These are phyloP conservation scores for Malus domestica DNA, from an alignment of 306 rosid species.

Conservation along the genomic window ASM211411v1 NC_041792.1:5256501-5257000, in stretches of 20 bases:
- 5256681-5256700: slow-evolving; percentile 57
- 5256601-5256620: slow-evolving; percentile 95
- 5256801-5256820: not conserved
- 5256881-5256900: not conserved
- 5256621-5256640: slow-evolving; percentile 89
- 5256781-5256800: not conserved
- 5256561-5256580: slow-evolving; percentile 95
- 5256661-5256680: slow-evolving; percentile 59
- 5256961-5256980: not conserved
- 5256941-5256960: not conserved
- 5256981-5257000: slow-evolving; percentile 67
- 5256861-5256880: not conserved
- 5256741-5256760: not conserved
- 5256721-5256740: not conserved
- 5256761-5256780: not conserved
- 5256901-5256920: slow-evolving; percentile 4
- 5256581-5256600: slow-evolving; percentile 99
- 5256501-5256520: slow-evolving; percentile 97
- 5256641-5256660: slow-evolving; percentile 70
- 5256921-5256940: slow-evolving; percentile 1
- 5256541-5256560: slow-evolving; percentile 87
- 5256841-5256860: not conserved
- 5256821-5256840: not conserved
- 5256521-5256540: slow-evolving; percentile 82
- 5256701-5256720: slow-evolving; percentile 11